Percentiles rank a stretch among this genome's conserved stretches.
phyloP scores from a whole-genome alignment of 176 grass and related monocot species.

The Oryza glumipatula region DNA sequence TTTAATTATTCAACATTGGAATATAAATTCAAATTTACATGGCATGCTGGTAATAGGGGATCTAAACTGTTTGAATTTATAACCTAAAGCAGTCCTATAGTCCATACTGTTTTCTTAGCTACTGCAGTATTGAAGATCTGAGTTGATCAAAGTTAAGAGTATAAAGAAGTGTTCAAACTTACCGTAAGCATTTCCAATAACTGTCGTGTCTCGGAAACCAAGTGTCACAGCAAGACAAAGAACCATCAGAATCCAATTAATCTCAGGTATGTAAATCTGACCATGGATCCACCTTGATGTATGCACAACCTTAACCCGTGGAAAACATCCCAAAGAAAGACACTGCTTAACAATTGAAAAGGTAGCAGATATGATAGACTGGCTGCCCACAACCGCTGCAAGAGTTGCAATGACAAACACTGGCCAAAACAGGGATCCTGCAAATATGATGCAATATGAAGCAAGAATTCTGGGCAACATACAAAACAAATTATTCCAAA shows the following conservation, averaged over 20 bases:
- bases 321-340: constrained; percentile 75
- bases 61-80: no score
- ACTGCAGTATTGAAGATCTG: constrained; percentile 16
- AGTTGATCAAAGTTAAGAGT: constrained; percentile 45
- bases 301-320: constrained; percentile 75
- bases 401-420: constrained; percentile 73
- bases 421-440: constrained; percentile 77
- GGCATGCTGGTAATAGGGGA: not conserved
- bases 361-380: constrained; percentile 79
- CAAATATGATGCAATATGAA: constrained; percentile 32
- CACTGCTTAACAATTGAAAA: constrained; percentile 86
- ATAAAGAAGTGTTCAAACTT: constrained; percentile 40
- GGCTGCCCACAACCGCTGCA: constrained; percentile 74
- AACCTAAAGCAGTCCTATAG: not conserved
- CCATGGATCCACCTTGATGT: constrained; percentile 82
- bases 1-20: constrained; percentile 2
- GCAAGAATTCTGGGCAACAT: not conserved
- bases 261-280: constrained; percentile 89
- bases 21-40: not conserved
- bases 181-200: constrained; percentile 87
- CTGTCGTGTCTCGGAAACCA: constrained; percentile 59
- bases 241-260: constrained; percentile 84
- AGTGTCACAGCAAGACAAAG: constrained; percentile 66
- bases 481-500: not conserved
- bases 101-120: not conserved